Conservation (phyloP, 768 basidiomycete species). For the Hypholoma fasciculare region DNA sequence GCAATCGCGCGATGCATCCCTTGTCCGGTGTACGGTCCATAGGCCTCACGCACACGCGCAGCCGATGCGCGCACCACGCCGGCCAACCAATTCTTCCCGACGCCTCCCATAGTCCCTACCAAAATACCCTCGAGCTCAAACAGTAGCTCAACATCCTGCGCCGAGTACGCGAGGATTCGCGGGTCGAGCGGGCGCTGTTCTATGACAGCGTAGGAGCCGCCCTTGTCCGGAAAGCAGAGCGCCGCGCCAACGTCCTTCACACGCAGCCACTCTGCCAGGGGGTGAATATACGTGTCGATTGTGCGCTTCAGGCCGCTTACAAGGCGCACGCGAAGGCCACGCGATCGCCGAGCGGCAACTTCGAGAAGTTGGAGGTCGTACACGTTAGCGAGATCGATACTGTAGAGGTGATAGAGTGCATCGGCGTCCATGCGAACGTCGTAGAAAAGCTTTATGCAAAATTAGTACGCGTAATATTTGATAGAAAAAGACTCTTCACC, state of each 20-base stretch:
- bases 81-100: conserved; percentile 8
- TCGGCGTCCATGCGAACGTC: conserved; percentile 36
- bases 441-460: conserved; percentile 25
- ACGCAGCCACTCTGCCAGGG: conserved; percentile 21
- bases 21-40: conserved; percentile 6
- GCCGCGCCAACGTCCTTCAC: conserved; percentile 29
- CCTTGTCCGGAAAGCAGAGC: conserved; percentile 31
- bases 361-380: conserved; percentile 35
- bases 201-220: conserved; percentile 27
- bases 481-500: conserved; percentile 2
- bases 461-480: neutral
- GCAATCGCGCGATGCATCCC: conserved; percentile 17
- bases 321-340: conserved; percentile 14
- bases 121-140: conserved; percentile 21
- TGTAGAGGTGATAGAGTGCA: conserved; percentile 28
- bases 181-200: conserved; percentile 25
- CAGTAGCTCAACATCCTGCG: conserved; percentile 29
- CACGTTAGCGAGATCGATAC: conserved; percentile 25
- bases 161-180: conserved; percentile 24
- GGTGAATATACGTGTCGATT: conserved; percentile 25
- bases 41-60: conserved; percentile 15
- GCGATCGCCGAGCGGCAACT: conserved; percentile 25
- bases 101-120: conserved; percentile 8
- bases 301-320: conserved; percentile 24
- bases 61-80: conserved; percentile 10